Base-by-base conservation (phyloP, 75 land plant genomes). In the Ceratopteris richardii region DNA sequence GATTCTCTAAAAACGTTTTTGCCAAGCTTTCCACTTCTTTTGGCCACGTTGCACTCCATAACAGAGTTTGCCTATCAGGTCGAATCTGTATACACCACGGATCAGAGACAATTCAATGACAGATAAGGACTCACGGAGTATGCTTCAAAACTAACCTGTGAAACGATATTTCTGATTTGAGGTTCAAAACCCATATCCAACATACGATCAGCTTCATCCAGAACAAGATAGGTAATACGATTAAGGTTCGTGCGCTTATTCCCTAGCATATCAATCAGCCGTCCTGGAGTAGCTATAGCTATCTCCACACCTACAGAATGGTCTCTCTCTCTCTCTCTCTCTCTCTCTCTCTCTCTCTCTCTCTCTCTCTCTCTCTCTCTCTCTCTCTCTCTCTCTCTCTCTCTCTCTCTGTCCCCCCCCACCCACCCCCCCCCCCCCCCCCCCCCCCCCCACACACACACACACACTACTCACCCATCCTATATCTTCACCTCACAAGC, bases 11-110 rank as follows among this genome's bases (percentile, higher is more conserved):
- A 58, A 88, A 84, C 39, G 79, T 82, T 29, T 79, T 73, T 14
- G 93, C 93, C 19, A 88, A 66, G 27, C 56, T 51, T 57, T 88
- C 93, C n/a, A 88, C 93, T 60, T 88, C 88, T 67, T 63, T 84
- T 19, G 93, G 93, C 93, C 93, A 88, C 29, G 93, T 88, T 7
- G 93, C 93, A 73, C 93, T 88, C 93, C 93, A 88, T 42, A 79
- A 81, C 43, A 88, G 61, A 58, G 93, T 88, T 68, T 88, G 93
- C 59, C 93, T 78, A 54, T 88, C 93, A 13, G 93, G 93, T 19
- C 93, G 81, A 56, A 88, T 84, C 93, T 88, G 76, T 4, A 23
- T 22, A 50, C 2, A 24, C 51, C 28, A 43, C 26, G 24, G 25
- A 44, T 22, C 27, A 50, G 48, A 40, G 22, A 12, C 61, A 59